phyloP scores from a whole-genome alignment of 192 early-diverging fungal genomes.

The Coemansia sp. region DNA sequence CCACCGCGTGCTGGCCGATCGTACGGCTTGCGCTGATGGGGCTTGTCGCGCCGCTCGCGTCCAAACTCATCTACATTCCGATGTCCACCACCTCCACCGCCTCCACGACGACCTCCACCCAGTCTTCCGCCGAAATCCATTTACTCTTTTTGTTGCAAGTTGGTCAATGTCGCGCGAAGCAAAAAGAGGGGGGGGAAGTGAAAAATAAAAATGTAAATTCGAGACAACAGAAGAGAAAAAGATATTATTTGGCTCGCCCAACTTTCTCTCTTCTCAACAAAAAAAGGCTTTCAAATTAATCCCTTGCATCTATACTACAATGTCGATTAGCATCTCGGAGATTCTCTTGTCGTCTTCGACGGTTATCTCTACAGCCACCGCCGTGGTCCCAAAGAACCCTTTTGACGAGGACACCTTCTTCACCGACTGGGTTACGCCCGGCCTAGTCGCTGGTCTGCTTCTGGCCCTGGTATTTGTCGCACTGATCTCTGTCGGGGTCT shows the following conservation, averaged over 20 bases:
- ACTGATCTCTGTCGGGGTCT: slow-evolving; percentile 43
- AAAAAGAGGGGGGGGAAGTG: slow-evolving; percentile 3
- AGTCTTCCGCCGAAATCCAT: slow-evolving; percentile 39
- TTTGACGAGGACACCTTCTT: slow-evolving; percentile 53
- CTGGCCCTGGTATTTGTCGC: slow-evolving; percentile 37
- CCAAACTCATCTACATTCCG: slow-evolving; percentile 58
- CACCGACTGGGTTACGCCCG: slow-evolving; percentile 56
- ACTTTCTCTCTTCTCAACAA: not conserved
- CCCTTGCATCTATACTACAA: slow-evolving; percentile 3
- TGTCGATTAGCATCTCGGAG: slow-evolving; percentile 10
- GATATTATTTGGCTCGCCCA: not conserved
- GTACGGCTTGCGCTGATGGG: slow-evolving; percentile 55
- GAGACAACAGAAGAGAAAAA: not conserved
- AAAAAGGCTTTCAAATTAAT: not conserved
- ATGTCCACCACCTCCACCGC: slow-evolving; percentile 20
- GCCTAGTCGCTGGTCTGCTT: slow-evolving; percentile 47
- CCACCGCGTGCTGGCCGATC: slow-evolving; percentile 44
- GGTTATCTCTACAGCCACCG: slow-evolving; percentile 14
- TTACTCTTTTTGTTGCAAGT: no score
- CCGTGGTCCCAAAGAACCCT: slow-evolving; percentile 10
- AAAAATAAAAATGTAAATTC: not conserved
- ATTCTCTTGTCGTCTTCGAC: slow-evolving; percentile 13
- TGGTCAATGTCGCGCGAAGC: not conserved
- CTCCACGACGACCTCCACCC: slow-evolving; percentile 29
- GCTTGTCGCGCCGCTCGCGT: slow-evolving; percentile 45